Evolutionary conservation across 2,329 filamentous ascomycete genomes (phyloP), one percentile per base, ranked within the genome.

Genomic region (Penicillium sp.): DNA sequence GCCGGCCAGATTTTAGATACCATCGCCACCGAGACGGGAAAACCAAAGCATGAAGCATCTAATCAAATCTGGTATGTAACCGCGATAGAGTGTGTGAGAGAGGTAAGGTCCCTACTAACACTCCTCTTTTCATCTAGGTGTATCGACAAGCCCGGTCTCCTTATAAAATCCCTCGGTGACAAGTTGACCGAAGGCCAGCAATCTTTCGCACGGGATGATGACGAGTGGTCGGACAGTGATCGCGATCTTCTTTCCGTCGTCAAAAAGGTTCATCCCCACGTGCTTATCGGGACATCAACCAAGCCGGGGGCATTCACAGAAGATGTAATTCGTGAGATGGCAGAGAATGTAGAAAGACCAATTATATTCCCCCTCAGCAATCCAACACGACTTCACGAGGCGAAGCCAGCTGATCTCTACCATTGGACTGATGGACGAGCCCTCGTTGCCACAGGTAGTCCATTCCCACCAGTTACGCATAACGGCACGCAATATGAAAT

Each of bases 201-300:
- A 19, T 65, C 70, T 1, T 95, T 83, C 60, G 82, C 83, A 8
- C 82, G 82, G 24, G 72, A 82, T 1, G 78, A 82, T 31, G 69
- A 72, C 0, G 80, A 84, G 4, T 93, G 85, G 83, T 60, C 61
- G 9, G 51, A 78, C 5, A 78, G 78, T 45, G 69, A 80, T 10
- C 72, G 75, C 6, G 74, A 78, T 49, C 77, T 95, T 0, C 72
- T 85, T 0, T 77, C 79, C 0, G 79, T 94, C 0, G 74, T 95
- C 55, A 78, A 82, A 45, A 72, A 77, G 37, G 80, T 91, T 17
- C 84, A 85, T 45, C 89, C 89, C 0, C 86, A 94, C 57, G 83
- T 91, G 1, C 75, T 95, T 0, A 82, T 95, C 53, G 89, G 89
- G 12, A 94, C 88, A 0, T 93, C 87, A 0, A 95, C 89, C 0